phyloP scores from a whole-genome alignment of 768 basidiomycete genomes.

The Aureoboletus auriporus region DNA sequence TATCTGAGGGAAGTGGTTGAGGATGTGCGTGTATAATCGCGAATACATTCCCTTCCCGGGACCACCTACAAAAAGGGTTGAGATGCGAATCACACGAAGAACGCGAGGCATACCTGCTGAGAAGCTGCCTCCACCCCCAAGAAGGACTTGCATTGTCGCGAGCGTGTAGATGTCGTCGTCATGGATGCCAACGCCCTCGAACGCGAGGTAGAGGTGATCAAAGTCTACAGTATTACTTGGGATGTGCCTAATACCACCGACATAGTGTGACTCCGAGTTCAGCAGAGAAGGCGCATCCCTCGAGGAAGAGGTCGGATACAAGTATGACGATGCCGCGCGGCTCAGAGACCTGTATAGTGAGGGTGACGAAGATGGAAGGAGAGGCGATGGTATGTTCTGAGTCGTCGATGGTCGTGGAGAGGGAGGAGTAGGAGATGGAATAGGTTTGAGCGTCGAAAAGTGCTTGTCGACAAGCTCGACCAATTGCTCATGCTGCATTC shows the following conservation, averaged over 20 bases:
- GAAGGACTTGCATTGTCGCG: slow-evolving; percentile 90
- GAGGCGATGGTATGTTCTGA: slow-evolving; percentile 48
- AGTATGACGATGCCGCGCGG: slow-evolving; percentile 71
- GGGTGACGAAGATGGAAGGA: slow-evolving; percentile 52
- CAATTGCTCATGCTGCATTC: slow-evolving; percentile 85
- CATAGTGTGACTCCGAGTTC: slow-evolving; percentile 56
- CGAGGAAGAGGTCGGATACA: slow-evolving; percentile 40
- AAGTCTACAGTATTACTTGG: slow-evolving; percentile 64
- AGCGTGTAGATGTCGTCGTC: slow-evolving; percentile 91
- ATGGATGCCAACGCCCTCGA: slow-evolving; percentile 86
- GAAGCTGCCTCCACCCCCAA: slow-evolving; percentile 96
- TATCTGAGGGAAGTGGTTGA: slow-evolving; percentile 90
- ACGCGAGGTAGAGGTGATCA: slow-evolving; percentile 90
- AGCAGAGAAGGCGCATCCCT: slow-evolving; percentile 6
- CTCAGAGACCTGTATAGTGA: slow-evolving; percentile 64
- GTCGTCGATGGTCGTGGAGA: slow-evolving; percentile 27
- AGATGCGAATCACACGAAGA: background rate
- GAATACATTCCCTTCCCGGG: slow-evolving; percentile 99
- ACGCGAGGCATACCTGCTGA: slow-evolving; percentile 61
- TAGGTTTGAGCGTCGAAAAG: slow-evolving; percentile 65
- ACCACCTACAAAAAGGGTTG: slow-evolving; percentile 53
- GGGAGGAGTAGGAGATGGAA: slow-evolving; percentile 19
- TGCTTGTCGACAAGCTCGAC: slow-evolving; percentile 82
- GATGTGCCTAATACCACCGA: slow-evolving; percentile 78
- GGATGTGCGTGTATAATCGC: slow-evolving; percentile 90